phyloP scores from a whole-genome alignment of 1,284 basidiomycete genomes.

The Anthracocystis panici-leucophaei region DNA sequence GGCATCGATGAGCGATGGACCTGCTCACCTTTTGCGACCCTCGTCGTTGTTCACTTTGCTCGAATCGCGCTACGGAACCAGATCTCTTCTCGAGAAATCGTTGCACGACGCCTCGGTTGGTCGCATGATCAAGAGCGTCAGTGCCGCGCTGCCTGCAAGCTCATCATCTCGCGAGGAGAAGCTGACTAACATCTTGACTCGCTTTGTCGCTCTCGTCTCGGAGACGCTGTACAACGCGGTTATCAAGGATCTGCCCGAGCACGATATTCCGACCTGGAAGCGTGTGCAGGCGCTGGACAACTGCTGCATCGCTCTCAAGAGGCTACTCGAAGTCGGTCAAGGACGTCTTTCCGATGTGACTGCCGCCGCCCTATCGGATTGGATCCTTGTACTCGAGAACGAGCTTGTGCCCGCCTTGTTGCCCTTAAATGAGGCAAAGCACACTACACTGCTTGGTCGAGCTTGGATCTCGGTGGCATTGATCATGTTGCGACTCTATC shows the following conservation, averaged over 20 bases:
- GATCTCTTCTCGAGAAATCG: conserved; percentile 35
- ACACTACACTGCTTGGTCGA: conserved; percentile 70
- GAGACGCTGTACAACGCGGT: conserved; percentile 30
- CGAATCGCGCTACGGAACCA: conserved; percentile 36
- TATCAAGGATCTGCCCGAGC: conserved; percentile 20
- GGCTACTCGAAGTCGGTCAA: conserved; percentile 10
- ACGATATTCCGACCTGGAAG: conserved; percentile 17
- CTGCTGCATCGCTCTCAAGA: conserved; percentile 18
- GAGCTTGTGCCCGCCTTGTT: conserved; percentile 13
- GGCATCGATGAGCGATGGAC: conserved; percentile 22
- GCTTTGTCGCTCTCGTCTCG: conserved; percentile 28
- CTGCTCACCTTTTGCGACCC: conserved; percentile 44
- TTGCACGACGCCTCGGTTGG: conserved; percentile 34
- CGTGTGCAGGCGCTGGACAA: not conserved
- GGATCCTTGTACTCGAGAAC: conserved; percentile 19
- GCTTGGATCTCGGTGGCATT: conserved; percentile 79
- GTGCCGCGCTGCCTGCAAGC: conserved; percentile 42
- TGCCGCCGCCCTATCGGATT: conserved; percentile 20
- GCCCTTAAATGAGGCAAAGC: not conserved
- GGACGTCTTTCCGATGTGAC: conserved; percentile 18
- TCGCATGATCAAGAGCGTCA: conserved; percentile 39
- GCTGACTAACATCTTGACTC: conserved; percentile 16
- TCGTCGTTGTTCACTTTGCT: conserved; percentile 26
- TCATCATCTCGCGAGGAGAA: conserved; percentile 36
- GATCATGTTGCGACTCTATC: conserved; percentile 78